phyloP scores from a whole-genome alignment of 169 alveolate genomes.

The Plasmodium vivax region DNA sequence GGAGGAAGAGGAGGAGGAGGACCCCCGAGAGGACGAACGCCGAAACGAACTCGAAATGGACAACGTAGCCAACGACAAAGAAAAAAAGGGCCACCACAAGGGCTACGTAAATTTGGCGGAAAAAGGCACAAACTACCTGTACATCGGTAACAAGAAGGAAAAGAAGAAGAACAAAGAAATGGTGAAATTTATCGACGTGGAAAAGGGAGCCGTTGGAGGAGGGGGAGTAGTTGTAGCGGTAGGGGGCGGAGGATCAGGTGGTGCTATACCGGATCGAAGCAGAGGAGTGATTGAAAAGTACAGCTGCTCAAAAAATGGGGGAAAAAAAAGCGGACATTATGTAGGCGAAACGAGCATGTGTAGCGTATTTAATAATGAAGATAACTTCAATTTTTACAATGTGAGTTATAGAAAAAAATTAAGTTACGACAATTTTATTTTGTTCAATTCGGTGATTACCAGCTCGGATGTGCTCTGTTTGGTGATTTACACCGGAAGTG shows the following conservation, averaged over 20 bases:
- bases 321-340: not conserved
- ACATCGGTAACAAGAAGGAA: not conserved
- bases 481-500: slow-evolving; percentile 94
- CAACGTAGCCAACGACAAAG: slow-evolving; percentile 4
- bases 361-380: slow-evolving; percentile 49
- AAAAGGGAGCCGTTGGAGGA: not conserved
- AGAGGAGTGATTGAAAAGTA: not conserved
- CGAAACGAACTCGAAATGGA: slow-evolving; percentile 17
- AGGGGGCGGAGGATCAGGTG: not conserved
- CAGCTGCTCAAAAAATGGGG: not conserved
- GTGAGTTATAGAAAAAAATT: slow-evolving; percentile 47
- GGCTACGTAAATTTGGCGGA: slow-evolving; percentile 28
- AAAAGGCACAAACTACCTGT: not conserved
- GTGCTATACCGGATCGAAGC: not conserved
- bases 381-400: slow-evolving; percentile 52
- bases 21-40: not conserved
- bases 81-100: not conserved
- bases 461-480: slow-evolving; percentile 92
- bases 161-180: slow-evolving; percentile 46
- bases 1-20: not conserved
- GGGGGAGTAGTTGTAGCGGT: not conserved
- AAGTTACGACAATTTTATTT: slow-evolving; percentile 90
- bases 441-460: slow-evolving; percentile 95
- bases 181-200: slow-evolving; percentile 36
- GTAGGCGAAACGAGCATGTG: slow-evolving; percentile 17